Evolutionary conservation across 2,329 filamentous ascomycete species (phyloP).

Genomic region (Zasmidium angulare): DNA sequence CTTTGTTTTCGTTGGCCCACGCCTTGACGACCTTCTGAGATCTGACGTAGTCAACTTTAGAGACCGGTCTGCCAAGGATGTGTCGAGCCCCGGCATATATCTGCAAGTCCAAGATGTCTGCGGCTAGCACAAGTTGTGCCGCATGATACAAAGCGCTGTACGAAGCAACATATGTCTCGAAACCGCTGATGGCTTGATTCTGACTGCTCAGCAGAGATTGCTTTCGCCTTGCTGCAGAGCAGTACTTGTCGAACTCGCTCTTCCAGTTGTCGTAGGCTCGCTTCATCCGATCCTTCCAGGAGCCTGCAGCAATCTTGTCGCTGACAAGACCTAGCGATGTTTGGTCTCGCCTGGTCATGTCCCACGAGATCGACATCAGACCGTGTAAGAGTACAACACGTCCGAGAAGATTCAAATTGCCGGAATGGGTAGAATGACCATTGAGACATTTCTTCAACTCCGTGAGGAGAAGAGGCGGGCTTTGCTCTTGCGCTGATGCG

Average conservation of each 20-base stretch:
- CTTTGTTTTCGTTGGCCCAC: constrained; percentile 44
- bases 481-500: constrained; percentile 4
- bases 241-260: constrained; percentile 57
- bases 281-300: constrained; percentile 54
- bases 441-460: constrained; percentile 58
- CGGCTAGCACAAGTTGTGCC: constrained; percentile 56
- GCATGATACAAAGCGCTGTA: constrained; percentile 60
- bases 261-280: constrained; percentile 60
- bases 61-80: constrained; percentile 58
- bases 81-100: constrained; percentile 61
- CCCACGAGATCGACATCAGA: constrained; percentile 63
- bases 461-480: constrained; percentile 47
- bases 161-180: constrained; percentile 50
- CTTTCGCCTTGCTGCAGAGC: constrained; percentile 38
- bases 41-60: constrained; percentile 50
- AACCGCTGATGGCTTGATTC: constrained; percentile 36
- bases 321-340: constrained; percentile 51
- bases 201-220: constrained; percentile 31
- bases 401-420: constrained; percentile 52
- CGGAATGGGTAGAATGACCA: not conserved
- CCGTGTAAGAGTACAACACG: constrained; percentile 59
- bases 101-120: constrained; percentile 62
- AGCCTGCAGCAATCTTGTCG: constrained; percentile 1
- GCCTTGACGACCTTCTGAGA: constrained; percentile 53
- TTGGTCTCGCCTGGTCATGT: constrained; percentile 62